Evolutionary conservation across 2,329 filamentous ascomycete species (phyloP), one percentile per base, ranked within the genome.

Genomic region (Chaetomiaceae sp.): DNA sequence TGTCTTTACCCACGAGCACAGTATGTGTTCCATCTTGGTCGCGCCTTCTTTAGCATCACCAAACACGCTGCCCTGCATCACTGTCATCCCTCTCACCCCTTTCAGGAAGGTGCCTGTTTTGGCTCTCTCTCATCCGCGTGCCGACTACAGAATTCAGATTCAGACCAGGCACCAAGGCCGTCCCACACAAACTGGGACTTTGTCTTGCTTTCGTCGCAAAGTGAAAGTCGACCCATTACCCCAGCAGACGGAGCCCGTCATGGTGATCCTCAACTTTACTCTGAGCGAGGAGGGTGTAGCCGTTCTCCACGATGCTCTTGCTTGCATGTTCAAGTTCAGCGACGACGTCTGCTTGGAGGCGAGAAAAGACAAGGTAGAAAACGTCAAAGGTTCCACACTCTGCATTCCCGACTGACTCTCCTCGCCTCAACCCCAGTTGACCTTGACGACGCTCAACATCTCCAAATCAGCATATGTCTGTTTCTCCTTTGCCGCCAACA

Each of bases 391-490:
- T 33, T 8, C 12, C 35, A n/a, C 33, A 20, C 45, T 13, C n/a
- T 4, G 23, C 16, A 16, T 17, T 16, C 19, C 31, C 20, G 39
- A 14, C 43, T 43, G 40, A 44, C 40, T n/a, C 12, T 12, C 30
- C 7, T 13, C 42, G 16, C 6, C 17, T 25, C 20, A 44, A 30
- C 38, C 20, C 33, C 55, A 88, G 87, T 77, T 92, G 57, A 75
- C 84, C 4, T 73, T 92, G 48, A 89, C 86, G 13, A 82, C 87
- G 13, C 72, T 92, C 56, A 92, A 92, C 65, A 79, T 80, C n/a
- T 88, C 87, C 50, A 89, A 88, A 63, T 89, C 87, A 4, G 86
- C 86, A 16, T 91, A 91, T 65, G 83, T 85, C 21, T 85, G 84
- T 52, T 84, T 89, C 61, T 78, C 78, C 7, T 81, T 91, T 47